phyloP scores from a whole-genome alignment of 345 rosid genomes.

The Hibiscus mutabilis region DNA sequence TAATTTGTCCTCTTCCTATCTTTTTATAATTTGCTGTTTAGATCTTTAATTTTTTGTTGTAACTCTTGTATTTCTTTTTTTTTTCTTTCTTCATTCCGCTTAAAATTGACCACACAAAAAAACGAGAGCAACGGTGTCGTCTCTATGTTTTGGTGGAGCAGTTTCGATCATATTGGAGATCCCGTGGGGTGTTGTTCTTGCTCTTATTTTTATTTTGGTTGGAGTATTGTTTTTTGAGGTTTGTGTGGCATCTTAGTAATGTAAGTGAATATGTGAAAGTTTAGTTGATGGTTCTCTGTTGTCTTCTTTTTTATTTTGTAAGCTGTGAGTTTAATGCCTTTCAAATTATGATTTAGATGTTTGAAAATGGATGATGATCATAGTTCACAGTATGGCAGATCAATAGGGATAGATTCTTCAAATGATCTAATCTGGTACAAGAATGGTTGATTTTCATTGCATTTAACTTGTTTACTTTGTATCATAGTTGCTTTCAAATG shows the following conservation, averaged over 20 bases:
- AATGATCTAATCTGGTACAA: constrained; percentile 69
- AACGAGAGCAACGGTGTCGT: no score
- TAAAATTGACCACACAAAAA: no score
- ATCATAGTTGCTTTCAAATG: not conserved
- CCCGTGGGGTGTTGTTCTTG: no score
- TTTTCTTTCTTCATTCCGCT: no score
- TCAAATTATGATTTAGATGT: constrained; percentile 52
- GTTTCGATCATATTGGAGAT: no score
- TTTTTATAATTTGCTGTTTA: no score
- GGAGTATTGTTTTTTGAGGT: no score
- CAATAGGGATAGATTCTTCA: constrained; percentile 24
- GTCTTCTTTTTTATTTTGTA: constrained; percentile 16
- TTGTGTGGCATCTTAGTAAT: not conserved
- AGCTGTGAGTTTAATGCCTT: constrained; percentile 25
- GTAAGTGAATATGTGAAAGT: constrained; percentile 5
- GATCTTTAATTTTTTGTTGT: no score
- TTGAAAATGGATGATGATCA: constrained; percentile 18
- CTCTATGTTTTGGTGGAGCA: no score
- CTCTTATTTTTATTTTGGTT: no score
- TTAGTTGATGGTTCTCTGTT: not conserved
- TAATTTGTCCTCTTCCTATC: no score
- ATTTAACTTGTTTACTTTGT: not conserved
- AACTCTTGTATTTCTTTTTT: no score
- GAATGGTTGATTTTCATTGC: constrained; percentile 2
- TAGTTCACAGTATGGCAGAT: constrained; percentile 24